These are phyloP conservation scores for Phaseolus lunatus DNA, from an alignment of 306 rosid species.

Conservation along the genomic window DNA sequence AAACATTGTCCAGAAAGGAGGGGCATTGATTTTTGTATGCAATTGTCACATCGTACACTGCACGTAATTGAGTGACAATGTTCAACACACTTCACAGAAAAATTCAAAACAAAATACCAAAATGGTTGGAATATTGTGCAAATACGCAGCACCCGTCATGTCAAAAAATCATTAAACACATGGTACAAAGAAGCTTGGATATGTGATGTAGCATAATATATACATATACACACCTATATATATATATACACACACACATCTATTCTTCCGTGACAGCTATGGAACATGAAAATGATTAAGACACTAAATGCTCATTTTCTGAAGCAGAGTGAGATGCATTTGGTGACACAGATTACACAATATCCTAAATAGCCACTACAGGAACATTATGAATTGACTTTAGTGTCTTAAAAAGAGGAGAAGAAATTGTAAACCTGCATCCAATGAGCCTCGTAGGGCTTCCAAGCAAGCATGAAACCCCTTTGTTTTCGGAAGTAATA, in stretches of 20 bases:
- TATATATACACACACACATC: background rate
- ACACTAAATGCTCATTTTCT: too few relatives aligned
- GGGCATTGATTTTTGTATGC: conserved; percentile 88
- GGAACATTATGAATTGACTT: conserved; percentile 10
- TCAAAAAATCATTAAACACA: conserved; percentile 25
- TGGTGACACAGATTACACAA: background rate
- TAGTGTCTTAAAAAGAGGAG: background rate
- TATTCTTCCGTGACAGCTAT: too few relatives aligned
- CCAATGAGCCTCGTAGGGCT: conserved; percentile 71
- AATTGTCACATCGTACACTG: conserved; percentile 84
- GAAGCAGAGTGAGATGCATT: conserved; percentile 2
- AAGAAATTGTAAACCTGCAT: conserved; percentile 68
- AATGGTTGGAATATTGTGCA: conserved; percentile 4
- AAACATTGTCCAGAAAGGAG: conserved; percentile 86
- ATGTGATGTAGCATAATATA: background rate
- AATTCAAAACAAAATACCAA: background rate
- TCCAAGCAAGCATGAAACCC: conserved; percentile 91
- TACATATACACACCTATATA: background rate
- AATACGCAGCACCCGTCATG: background rate
- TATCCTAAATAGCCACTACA: background rate
- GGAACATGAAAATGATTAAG: background rate
- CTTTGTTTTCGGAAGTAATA: conserved; percentile 87
- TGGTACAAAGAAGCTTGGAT: background rate
- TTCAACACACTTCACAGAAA: conserved; percentile 23
- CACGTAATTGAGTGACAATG: conserved; percentile 39